These are phyloP conservation scores for Amanita molliuscula DNA, from an alignment of 768 basidiomycete genomes.

Conservation along the genomic window DNA sequence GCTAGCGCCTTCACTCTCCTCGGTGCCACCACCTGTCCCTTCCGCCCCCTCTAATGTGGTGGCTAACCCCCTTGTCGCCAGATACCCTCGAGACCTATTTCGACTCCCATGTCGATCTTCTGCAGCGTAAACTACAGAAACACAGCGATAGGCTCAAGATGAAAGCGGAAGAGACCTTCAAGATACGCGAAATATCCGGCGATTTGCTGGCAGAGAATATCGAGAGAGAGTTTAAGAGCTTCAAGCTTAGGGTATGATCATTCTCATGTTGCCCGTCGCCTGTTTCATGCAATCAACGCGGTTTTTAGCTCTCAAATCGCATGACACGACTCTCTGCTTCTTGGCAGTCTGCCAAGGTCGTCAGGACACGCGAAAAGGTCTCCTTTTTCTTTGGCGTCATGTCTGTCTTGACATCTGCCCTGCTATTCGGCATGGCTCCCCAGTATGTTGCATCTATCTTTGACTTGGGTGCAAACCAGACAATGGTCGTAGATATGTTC, in stretches of 20 bases:
- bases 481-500: conserved; percentile 61
- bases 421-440: conserved; percentile 83
- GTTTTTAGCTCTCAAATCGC: conserved; percentile 60
- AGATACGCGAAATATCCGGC: conserved; percentile 49
- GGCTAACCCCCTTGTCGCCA: conserved; percentile 21
- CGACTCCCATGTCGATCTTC: conserved; percentile 77
- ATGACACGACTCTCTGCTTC: conserved; percentile 68
- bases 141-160: conserved; percentile 77
- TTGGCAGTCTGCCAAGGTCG: conserved; percentile 90
- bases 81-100: conserved; percentile 95
- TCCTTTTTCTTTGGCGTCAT: conserved; percentile 95
- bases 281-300: conserved; percentile 5
- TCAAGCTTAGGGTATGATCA: conserved; percentile 69
- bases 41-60: conserved; percentile 13
- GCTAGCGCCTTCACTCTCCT: conserved; percentile 77
- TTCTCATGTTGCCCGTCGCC: background rate
- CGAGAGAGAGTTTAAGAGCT: conserved; percentile 77
- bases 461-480: conserved; percentile 8
- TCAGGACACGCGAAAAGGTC: conserved; percentile 73
- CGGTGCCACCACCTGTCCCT: conserved; percentile 35
- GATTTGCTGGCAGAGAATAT: conserved; percentile 67
- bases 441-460: conserved; percentile 42
- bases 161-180: conserved; percentile 64
- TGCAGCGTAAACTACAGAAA: conserved; percentile 79
- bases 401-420: conserved; percentile 73